phyloP scores from a whole-genome alignment of 2,329 filamentous ascomycete genomes.

The Aspergillus nomiae region DNA sequence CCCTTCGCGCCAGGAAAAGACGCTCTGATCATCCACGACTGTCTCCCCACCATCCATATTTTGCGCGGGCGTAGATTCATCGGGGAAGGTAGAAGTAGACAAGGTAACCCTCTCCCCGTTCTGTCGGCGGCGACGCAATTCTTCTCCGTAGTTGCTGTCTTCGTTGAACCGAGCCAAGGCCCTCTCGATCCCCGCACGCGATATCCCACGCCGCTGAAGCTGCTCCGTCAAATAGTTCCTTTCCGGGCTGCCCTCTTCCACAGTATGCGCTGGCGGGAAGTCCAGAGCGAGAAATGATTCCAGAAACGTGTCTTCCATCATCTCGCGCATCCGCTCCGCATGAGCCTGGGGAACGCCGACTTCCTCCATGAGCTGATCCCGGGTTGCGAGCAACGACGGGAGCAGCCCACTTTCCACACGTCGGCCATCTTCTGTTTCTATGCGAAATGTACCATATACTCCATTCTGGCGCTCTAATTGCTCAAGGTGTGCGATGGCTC shows the following conservation, averaged over 20 bases:
- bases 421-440: constrained; percentile 45
- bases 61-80: constrained; percentile 26
- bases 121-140: constrained; percentile 39
- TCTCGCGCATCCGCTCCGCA: constrained; percentile 44
- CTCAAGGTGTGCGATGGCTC: constrained; percentile 43
- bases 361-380: constrained; percentile 45
- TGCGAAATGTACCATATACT: constrained; percentile 46
- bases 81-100: constrained; percentile 35
- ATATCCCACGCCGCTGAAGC: constrained; percentile 43
- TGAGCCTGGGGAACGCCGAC: constrained; percentile 40
- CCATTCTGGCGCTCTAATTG: constrained; percentile 43
- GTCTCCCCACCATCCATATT: constrained; percentile 39
- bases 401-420: constrained; percentile 44
- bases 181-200: constrained; percentile 38
- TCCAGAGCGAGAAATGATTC: constrained; percentile 46
- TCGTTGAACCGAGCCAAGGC: constrained; percentile 42
- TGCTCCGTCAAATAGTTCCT: constrained; percentile 41
- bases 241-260: constrained; percentile 37
- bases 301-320: constrained; percentile 48
- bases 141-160: constrained; percentile 42
- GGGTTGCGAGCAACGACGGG: constrained; percentile 44
- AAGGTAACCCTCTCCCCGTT: constrained; percentile 43
- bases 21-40: constrained; percentile 44
- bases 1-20: constrained; percentile 48
- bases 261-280: constrained; percentile 39